A percentile compares a stretch with the other conserved stretches of the same genome.
phyloP scores from a whole-genome alignment of 495 filamentous ascomycete species.

The Penicillium steckii region DNA sequence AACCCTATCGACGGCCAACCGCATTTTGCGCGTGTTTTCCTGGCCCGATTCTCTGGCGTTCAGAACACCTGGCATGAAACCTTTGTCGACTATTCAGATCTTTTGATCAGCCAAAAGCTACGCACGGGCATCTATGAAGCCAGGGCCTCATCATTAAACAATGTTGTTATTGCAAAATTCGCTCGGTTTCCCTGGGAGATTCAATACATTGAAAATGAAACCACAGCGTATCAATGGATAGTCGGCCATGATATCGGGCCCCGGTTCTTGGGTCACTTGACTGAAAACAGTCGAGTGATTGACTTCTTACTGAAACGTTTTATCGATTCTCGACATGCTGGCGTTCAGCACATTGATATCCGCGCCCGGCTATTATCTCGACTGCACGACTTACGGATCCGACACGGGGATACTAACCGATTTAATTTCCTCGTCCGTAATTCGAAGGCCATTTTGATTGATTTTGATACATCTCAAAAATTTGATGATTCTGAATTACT shows the following conservation, averaged over 20 bases:
- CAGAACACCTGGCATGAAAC: slow-evolving; percentile 23
- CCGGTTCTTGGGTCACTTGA: slow-evolving; percentile 43
- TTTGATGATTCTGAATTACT: slow-evolving; percentile 3
- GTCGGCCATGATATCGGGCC: slow-evolving; percentile 34
- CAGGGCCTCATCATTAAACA: slow-evolving; percentile 21
- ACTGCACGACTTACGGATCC: slow-evolving; percentile 37
- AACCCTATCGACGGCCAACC: slow-evolving; percentile 14
- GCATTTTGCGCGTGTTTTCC: slow-evolving; percentile 12
- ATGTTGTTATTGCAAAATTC: slow-evolving; percentile 38
- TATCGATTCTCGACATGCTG: slow-evolving; percentile 24
- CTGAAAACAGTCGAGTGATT: slow-evolving; percentile 42
- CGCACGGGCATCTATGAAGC: slow-evolving; percentile 25
- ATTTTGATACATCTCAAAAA: slow-evolving; percentile 27
- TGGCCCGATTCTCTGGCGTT: slow-evolving; percentile 20
- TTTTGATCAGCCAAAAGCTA: slow-evolving; percentile 19
- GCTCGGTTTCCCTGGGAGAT: slow-evolving; percentile 41
- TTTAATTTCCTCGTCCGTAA: slow-evolving; percentile 42
- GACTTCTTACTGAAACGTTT: slow-evolving; percentile 45
- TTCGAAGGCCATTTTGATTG: slow-evolving; percentile 31
- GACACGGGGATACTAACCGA: slow-evolving; percentile 45
- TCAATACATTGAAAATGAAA: slow-evolving; percentile 40
- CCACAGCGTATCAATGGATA: slow-evolving; percentile 41
- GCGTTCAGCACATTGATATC: slow-evolving; percentile 25
- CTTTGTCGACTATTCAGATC: slow-evolving; percentile 21
- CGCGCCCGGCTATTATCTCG: slow-evolving; percentile 28